Conservation (phyloP, 192 early-diverging fungal species). For the Phlyctochytrium bullatum region DNA sequence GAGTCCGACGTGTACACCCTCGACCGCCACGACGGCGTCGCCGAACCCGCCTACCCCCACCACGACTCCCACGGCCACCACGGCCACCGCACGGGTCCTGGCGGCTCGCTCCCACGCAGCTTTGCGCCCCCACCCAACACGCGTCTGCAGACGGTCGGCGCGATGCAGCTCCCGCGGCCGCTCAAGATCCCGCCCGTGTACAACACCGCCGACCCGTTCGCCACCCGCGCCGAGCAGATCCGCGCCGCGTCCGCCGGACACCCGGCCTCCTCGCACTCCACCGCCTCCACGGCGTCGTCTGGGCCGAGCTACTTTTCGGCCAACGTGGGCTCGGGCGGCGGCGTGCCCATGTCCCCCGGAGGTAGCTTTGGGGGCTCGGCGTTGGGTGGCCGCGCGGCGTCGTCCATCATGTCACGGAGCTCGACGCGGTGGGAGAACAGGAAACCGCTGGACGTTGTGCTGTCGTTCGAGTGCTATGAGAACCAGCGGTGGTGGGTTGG, state of each 20-base stretch:
- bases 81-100: too few relatives aligned
- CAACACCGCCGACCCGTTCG: not conserved
- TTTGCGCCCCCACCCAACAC: too few relatives aligned
- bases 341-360: constrained; percentile 1
- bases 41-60: not conserved
- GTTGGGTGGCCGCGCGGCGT: not conserved
- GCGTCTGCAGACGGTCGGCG: not conserved
- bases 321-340: not conserved
- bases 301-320: not conserved
- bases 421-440: constrained; percentile 24
- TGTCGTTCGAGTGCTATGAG: constrained; percentile 44
- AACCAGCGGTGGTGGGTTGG: constrained; percentile 69
- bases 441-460: constrained; percentile 24
- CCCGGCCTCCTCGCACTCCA: constrained; percentile 13
- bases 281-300: constrained; percentile 8
- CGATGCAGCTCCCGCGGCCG: not conserved
- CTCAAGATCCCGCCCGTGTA: not conserved
- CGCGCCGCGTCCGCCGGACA: constrained; percentile 9
- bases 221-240: constrained; percentile 16
- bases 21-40: not conserved
- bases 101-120: too few relatives aligned
- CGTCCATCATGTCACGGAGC: constrained; percentile 8
- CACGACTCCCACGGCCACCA: not conserved
- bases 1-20: not conserved
- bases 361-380: too few relatives aligned